phyloP scores from a whole-genome alignment of 2,329 filamentous ascomycete genomes.

The Alternaria burnsii region DNA sequence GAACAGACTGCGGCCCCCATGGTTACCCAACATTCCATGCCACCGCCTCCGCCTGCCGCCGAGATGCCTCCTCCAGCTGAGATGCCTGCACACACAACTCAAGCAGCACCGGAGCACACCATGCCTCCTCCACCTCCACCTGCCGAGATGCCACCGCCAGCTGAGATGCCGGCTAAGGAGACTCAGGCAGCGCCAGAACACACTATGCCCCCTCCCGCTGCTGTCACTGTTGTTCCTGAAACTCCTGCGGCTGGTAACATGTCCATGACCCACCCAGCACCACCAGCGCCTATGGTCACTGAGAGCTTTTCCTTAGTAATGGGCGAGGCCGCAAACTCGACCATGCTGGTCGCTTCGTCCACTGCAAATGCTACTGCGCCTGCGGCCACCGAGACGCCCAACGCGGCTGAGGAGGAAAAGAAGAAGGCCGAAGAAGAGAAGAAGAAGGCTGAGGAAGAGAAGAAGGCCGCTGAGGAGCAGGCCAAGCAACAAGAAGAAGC shows the following conservation, averaged over 20 bases:
- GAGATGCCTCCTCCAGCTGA: neutral
- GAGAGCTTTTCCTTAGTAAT: slow-evolving; percentile 20
- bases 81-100: slow-evolving; percentile 4
- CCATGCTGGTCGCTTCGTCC: neutral
- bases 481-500: neutral
- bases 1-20: slow-evolving; percentile 4
- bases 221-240: neutral
- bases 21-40: slow-evolving; percentile 2
- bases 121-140: neutral
- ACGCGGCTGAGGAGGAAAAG: neutral
- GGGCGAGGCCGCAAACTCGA: slow-evolving; percentile 6
- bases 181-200: slow-evolving; percentile 5
- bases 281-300: slow-evolving; percentile 15
- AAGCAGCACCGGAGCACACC: neutral
- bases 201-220: slow-evolving; percentile 6
- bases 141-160: neutral
- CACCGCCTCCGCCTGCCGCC: neutral
- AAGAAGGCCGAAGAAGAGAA: slow-evolving; percentile 1
- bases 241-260: neutral
- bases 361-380: neutral
- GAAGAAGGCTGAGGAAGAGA: neutral
- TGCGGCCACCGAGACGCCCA: neutral
- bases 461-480: slow-evolving; percentile 4
- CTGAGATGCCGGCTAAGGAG: slow-evolving; percentile 7
- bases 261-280: slow-evolving; percentile 3